A percentile compares a stretch with the other conserved stretches of the same genome.
Evolutionary conservation across 495 filamentous ascomycete species (phyloP).

Genomic region (Annulohypoxylon bovei): DNA sequence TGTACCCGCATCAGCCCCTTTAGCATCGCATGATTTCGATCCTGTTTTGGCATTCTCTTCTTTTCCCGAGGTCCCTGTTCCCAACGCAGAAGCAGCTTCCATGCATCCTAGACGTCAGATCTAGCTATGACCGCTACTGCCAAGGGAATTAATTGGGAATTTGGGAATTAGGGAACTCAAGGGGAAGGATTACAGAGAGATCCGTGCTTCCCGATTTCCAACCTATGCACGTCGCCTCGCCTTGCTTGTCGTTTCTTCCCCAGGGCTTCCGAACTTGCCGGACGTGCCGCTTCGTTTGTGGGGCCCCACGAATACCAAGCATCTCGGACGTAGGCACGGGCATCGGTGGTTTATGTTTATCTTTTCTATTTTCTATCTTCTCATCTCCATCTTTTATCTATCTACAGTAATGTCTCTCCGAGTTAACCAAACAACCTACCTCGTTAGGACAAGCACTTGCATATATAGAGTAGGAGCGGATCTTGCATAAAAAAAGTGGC

Average conservation of each 20-base stretch:
- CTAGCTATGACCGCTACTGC: background rate
- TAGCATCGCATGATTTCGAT: constrained; percentile 18
- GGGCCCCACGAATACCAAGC: constrained; percentile 29
- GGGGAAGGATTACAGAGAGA: constrained; percentile 8
- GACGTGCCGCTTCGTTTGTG: constrained; percentile 29
- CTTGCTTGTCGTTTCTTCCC: background rate
- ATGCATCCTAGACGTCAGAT: constrained; percentile 6
- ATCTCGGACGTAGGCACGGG: constrained; percentile 23
- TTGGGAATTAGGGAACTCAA: background rate
- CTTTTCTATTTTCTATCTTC: background rate
- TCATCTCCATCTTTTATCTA: constrained; percentile 9
- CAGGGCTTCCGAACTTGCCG: constrained; percentile 28
- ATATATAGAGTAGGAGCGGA: constrained; percentile 42
- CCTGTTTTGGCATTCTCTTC: background rate
- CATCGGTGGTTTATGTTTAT: constrained; percentile 24
- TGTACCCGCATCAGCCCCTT: constrained; percentile 11
- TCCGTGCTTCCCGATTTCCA: constrained; percentile 20
- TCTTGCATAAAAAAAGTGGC: constrained; percentile 40
- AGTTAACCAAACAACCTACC: constrained; percentile 15
- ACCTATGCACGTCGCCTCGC: background rate
- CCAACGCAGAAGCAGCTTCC: background rate
- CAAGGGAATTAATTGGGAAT: constrained; percentile 16
- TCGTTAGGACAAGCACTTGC: constrained; percentile 24
- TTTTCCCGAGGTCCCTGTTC: background rate
- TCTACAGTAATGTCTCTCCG: constrained; percentile 31